Percentiles rank a stretch among this genome's conserved stretches.
Conservation (phyloP, 805 yeast genomes). For the Cyberlindnera lachancei region DNA sequence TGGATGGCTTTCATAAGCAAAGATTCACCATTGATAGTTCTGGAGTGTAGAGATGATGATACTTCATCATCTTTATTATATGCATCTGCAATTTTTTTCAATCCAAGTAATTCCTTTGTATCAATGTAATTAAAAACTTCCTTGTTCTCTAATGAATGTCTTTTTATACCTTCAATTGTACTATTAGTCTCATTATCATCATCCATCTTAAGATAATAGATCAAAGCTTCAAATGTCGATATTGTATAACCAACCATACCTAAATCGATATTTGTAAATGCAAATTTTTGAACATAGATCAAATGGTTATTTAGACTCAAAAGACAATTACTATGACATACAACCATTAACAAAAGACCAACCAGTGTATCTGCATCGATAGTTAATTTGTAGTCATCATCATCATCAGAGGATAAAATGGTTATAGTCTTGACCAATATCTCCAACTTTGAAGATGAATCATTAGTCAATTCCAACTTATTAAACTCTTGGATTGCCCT, state of each 20-base stretch:
- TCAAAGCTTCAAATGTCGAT: constrained; percentile 78
- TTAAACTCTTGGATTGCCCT: constrained; percentile 47
- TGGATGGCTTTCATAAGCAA: constrained; percentile 55
- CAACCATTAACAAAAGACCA: constrained; percentile 63
- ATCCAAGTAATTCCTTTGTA: constrained; percentile 19
- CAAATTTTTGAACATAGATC: constrained; percentile 56
- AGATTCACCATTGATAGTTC: constrained; percentile 62
- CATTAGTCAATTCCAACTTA: constrained; percentile 37
- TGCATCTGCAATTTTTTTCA: constrained; percentile 23
- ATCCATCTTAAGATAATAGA: constrained; percentile 57
- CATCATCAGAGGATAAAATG: constrained; percentile 34
- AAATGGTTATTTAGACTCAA: constrained; percentile 55
- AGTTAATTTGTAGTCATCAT: no score
- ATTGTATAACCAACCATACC: constrained; percentile 72
- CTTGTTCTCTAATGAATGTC: constrained; percentile 39
- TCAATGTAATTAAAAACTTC: constrained; percentile 48
- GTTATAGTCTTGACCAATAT: constrained; percentile 46
- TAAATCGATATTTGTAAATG: constrained; percentile 36
- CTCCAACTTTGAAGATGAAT: constrained; percentile 39
- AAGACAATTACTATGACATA: constrained; percentile 55
- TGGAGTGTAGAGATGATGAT: constrained; percentile 26
- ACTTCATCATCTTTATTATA: constrained; percentile 13
- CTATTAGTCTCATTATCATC: no score
- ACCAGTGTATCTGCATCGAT: constrained; percentile 80
- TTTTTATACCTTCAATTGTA: constrained; percentile 30